Evolutionary conservation across 352 stramenopile genomes (phyloP), one percentile per base, ranked within the genome.

Genomic region (Globisporangium perplexum): DNA sequence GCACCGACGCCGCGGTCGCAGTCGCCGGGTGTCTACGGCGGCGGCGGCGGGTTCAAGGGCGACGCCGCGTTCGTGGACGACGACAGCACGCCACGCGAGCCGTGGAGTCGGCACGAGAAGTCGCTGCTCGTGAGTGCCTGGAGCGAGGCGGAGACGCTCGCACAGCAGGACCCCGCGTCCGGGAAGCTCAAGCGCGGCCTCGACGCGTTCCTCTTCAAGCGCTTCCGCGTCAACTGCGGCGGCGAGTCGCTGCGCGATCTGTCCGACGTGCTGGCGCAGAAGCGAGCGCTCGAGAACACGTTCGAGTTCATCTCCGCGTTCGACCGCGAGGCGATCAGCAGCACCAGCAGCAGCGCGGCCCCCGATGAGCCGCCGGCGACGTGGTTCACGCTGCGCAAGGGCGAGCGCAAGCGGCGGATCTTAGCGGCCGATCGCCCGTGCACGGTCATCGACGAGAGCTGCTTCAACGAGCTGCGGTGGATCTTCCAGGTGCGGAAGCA

Each of bases 371-470:
- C 44, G 11, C 44, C 44, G 17, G 17, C 24, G 26, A 36, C 18
- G 6, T 56, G 50, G 50, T 56, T 56, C 39, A n/a, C 50, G 8
- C 39, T 56, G n/a, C 50, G 50, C 39, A 56, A 56, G 22, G 50
- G 50, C n/a, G 50, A 56, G 41, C 50, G 50, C 50, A 48, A 56
- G 7, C 28, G 50, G 10, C 23, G 30, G 14, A 35, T 56, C 39
- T 14, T 36, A n/a, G 39, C 28, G 1, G 50, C 50, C 14, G 39
- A 36, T 7, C 50, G 20, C 4, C 12, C 45, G 12, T 59, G 46
- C 31, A 36, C 35, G 15, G 44, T 47, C 26, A 53, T 59, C 20
- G 53, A 59, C 35, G 53, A 59, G 18, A 12, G 48, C 15, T 47
- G 28, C 10, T 53, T 43, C 36, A 51, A 49, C 18, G 53, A 59